These are phyloP conservation scores for Strobilomyces confusus DNA, from an alignment of 768 basidiomycete genomes.

Conservation along the genomic window DNA sequence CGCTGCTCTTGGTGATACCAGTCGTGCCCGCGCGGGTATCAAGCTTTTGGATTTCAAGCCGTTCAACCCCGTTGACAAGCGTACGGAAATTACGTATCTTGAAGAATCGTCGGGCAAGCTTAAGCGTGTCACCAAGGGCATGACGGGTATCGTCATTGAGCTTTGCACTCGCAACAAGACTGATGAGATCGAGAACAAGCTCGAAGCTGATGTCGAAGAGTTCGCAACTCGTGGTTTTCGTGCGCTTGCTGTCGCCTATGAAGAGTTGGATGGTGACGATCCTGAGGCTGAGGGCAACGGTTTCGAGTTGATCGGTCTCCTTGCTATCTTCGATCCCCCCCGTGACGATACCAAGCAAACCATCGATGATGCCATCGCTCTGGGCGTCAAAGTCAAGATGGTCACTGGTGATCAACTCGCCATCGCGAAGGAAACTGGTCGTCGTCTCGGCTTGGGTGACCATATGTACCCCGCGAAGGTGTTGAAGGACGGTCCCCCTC, in stretches of 20 bases:
- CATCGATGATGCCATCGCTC: constrained; percentile 92
- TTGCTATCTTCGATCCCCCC: constrained; percentile 97
- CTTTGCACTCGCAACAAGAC: constrained; percentile 98
- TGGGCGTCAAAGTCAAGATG: constrained; percentile 99
- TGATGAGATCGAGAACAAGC: constrained; percentile 81
- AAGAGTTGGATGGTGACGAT: constrained; percentile 85
- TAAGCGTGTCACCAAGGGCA: constrained; percentile 99
- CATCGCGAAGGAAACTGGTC: constrained; percentile 98
- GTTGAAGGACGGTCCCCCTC: constrained; percentile 93
- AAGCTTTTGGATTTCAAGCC: constrained; percentile 98
- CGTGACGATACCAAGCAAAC: constrained; percentile 99
- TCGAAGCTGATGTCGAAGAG: constrained; percentile 95
- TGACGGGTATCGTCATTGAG: constrained; percentile 98
- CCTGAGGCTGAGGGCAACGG: constrained; percentile 88
- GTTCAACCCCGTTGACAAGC: constrained; percentile 99
- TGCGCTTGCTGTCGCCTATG: constrained; percentile 90
- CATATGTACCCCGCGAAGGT: constrained; percentile 99
- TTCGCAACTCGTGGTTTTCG: constrained; percentile 95
- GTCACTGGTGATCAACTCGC: constrained; percentile 99
- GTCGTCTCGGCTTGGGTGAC: constrained; percentile 95
- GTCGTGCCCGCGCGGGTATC: constrained; percentile 84
- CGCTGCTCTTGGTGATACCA: constrained; percentile 64
- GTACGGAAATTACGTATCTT: constrained; percentile 96
- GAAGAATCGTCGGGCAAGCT: constrained; percentile 93
- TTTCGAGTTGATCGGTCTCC: constrained; percentile 94